Percentiles rank a stretch among this genome's conserved stretches.
These are phyloP conservation scores for Aspergillus sp. DNA, from an alignment of 2,329 filamentous ascomycete species.

Conservation along the genomic window DNA sequence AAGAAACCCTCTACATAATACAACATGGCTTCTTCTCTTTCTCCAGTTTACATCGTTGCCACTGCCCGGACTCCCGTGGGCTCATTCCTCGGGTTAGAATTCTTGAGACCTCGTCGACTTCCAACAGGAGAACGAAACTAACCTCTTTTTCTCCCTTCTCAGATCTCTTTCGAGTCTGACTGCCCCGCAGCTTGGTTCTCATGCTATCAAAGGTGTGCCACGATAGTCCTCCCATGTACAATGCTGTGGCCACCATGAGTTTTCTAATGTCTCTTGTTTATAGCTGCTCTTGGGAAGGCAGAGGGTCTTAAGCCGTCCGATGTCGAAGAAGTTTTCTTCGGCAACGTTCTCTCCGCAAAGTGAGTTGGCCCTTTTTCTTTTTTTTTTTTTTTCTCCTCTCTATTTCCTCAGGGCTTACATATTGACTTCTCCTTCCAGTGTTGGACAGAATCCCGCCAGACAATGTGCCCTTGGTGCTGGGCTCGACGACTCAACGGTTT, in stretches of 20 bases:
- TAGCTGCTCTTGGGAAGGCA: constrained; percentile 73
- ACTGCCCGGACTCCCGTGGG: constrained; percentile 84
- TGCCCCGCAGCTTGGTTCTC: constrained; percentile 78
- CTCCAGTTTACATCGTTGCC: constrained; percentile 93
- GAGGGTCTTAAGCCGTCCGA: constrained; percentile 80
- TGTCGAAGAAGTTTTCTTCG: constrained; percentile 95
- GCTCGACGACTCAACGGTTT: constrained; percentile 69
- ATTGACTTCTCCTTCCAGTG: constrained; percentile 43
- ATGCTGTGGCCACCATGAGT: background rate
- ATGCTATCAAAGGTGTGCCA: constrained; percentile 79
- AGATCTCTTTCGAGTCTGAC: constrained; percentile 84
- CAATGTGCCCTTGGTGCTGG: constrained; percentile 89
- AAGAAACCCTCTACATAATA: background rate
- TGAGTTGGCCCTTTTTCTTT: constrained; percentile 43
- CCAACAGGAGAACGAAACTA: constrained; percentile 4
- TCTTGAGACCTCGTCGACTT: constrained; percentile 11
- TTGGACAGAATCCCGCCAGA: constrained; percentile 92
- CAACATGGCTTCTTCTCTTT: constrained; percentile 65
- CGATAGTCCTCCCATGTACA: background rate
- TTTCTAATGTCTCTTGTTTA: constrained; percentile 10
- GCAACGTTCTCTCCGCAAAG: constrained; percentile 96
- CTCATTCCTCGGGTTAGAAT: constrained; percentile 79
- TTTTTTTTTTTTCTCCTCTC: constrained; percentile 1
- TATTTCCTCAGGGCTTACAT: background rate
- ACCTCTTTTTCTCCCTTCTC: constrained; percentile 7